Evolutionary conservation across 345 rosid species (phyloP).

Genomic region (Syzygium aromaticum): DNA sequence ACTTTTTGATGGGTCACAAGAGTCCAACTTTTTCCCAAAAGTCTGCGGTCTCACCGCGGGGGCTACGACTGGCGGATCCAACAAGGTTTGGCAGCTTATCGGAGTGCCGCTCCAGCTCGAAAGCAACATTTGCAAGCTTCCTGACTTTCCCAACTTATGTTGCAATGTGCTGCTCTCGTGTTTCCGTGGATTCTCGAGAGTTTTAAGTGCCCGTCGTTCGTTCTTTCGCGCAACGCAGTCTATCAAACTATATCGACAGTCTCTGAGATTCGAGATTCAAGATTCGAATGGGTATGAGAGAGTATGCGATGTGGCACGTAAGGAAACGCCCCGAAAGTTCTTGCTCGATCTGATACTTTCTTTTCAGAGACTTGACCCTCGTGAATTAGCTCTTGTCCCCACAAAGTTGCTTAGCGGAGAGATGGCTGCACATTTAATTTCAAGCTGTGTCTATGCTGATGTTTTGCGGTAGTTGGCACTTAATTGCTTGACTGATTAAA

Average conservation of each 20-base stretch:
- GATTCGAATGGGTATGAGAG: not conserved
- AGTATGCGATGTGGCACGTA: not conserved
- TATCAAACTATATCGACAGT: accelerated
- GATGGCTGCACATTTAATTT: not conserved
- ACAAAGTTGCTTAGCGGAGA: not conserved
- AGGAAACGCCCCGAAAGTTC: not conserved
- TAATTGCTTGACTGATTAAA: not conserved
- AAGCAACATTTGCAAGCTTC: not conserved
- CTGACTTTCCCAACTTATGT: not conserved
- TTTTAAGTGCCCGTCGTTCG: not conserved
- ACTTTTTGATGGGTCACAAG: not conserved
- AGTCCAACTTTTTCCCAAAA: not conserved
- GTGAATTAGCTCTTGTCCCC: not conserved
- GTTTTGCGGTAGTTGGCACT: not conserved
- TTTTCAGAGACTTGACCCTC: not conserved
- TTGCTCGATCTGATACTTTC: not conserved
- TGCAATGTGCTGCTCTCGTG: not conserved
- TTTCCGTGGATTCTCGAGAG: not conserved
- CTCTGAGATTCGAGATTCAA: not conserved
- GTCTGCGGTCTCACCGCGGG: not conserved
- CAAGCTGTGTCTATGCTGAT: not conserved
- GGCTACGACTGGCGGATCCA: not conserved
- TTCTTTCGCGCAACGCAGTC: not conserved
- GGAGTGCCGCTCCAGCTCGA: not conserved
- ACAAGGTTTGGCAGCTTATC: not conserved